These are phyloP conservation scores for Cordyceps sp. DNA, from an alignment of 2,329 filamentous ascomycete species.

Conservation along the genomic window DNA sequence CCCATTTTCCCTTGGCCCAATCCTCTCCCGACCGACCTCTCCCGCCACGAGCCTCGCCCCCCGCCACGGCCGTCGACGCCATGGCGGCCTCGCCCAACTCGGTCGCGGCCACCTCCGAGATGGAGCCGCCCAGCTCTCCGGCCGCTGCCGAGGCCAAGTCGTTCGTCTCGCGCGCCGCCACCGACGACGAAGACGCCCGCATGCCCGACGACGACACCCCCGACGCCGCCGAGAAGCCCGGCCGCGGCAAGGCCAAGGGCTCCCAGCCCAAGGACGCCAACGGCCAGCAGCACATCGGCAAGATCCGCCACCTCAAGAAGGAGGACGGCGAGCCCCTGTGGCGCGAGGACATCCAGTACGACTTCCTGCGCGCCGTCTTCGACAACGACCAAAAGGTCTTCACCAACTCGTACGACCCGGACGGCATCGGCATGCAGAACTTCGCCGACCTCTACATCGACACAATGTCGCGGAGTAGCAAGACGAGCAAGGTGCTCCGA, in stretches of 20 bases:
- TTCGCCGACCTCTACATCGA: conserved; percentile 98
- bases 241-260: conserved; percentile 17
- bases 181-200: conserved; percentile 29
- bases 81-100: conserved; percentile 26
- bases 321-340: conserved; percentile 77
- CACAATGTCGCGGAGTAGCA: conserved; percentile 95
- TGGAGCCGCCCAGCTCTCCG: conserved; percentile 29
- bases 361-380: conserved; percentile 68
- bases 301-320: conserved; percentile 75
- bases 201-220: conserved; percentile 25
- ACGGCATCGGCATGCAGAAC: conserved; percentile 43
- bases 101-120: conserved; percentile 24
- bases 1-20: too few relatives aligned
- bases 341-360: conserved; percentile 77
- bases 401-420: conserved; percentile 71
- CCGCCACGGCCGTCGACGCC: too few relatives aligned
- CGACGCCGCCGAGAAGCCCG: conserved; percentile 23
- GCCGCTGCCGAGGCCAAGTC: conserved; percentile 24
- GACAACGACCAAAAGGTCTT: conserved; percentile 63
- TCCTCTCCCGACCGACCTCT: too few relatives aligned
- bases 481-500: conserved; percentile 95
- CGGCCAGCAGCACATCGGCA: conserved; percentile 32
- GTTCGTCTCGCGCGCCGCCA: conserved; percentile 25
- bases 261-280: conserved; percentile 18
- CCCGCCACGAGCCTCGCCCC: too few relatives aligned